Percentiles rank a stretch among this genome's conserved stretches.
Evolutionary conservation across 78 protist species (phyloP).

Genomic region (Corallochytrium limacisporum): DNA sequence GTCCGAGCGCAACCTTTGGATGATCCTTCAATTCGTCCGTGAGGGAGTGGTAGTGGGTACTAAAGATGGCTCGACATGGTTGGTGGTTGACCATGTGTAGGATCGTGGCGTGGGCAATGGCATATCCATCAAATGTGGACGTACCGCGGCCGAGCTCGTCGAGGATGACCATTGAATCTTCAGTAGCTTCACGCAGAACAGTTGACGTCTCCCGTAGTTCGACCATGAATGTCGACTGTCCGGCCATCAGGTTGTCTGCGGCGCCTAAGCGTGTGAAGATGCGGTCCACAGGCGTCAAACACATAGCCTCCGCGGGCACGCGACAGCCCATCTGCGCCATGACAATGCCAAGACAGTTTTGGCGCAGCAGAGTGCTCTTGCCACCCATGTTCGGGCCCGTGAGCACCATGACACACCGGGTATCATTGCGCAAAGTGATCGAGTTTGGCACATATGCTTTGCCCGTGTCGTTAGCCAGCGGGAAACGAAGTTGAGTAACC

Average conservation of each 20-base stretch:
- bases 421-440: not conserved
- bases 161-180: constrained; percentile 75
- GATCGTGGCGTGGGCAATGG: constrained; percentile 79
- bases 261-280: constrained; percentile 89
- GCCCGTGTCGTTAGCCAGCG: not conserved
- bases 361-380: constrained; percentile 81
- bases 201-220: constrained; percentile 63
- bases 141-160: constrained; percentile 97
- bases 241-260: constrained; percentile 71
- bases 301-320: constrained; percentile 66
- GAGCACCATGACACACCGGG: constrained; percentile 35
- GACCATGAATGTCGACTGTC: constrained; percentile 91
- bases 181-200: constrained; percentile 69
- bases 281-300: constrained; percentile 72
- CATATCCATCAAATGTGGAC: constrained; percentile 81
- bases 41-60: constrained; percentile 93
- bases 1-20: constrained; percentile 15
- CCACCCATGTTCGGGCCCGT: constrained; percentile 99
- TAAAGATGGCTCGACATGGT: constrained; percentile 71
- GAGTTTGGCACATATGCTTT: not conserved
- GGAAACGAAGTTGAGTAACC: not conserved
- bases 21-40: constrained; percentile 39
- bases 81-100: constrained; percentile 10
- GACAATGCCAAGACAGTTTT: constrained; percentile 42
- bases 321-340: constrained; percentile 93